Percentiles rank a stretch among this genome's conserved stretches.
These are phyloP conservation scores for Solanum tarapatanum DNA, from an alignment of 257 asterid species.

Conservation along the genomic window DNA sequence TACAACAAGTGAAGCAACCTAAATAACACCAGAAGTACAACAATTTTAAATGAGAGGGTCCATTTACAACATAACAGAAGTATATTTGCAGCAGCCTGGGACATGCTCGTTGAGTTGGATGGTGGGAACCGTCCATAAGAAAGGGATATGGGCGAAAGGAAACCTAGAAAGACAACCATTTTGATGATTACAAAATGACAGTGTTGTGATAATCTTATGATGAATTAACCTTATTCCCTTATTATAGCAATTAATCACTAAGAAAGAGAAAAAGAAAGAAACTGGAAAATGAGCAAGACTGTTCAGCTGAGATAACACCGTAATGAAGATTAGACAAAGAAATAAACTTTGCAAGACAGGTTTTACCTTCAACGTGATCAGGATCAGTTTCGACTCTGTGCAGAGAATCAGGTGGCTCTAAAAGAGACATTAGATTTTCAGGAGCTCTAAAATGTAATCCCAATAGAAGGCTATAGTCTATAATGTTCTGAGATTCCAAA, in stretches of 20 bases:
- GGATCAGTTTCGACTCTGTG: constrained; percentile 22
- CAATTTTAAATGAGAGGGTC: not conserved
- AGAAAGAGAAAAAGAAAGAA: not conserved
- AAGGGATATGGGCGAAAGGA: not conserved
- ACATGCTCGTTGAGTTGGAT: not conserved
- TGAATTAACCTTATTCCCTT: not conserved
- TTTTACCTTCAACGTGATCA: constrained; percentile 39
- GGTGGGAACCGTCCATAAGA: not conserved
- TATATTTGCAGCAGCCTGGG: not conserved
- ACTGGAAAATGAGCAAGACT: not conserved
- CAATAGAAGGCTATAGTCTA: constrained; percentile 88
- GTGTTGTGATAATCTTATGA: not conserved
- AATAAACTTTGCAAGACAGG: not conserved
- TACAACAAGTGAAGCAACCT: not conserved
- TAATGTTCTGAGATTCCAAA: constrained; percentile 75
- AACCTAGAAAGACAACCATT: not conserved
- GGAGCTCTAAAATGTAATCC: constrained; percentile 97
- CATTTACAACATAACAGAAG: not conserved
- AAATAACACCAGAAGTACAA: not conserved
- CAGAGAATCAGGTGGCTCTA: constrained; percentile 51
- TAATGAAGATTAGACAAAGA: not conserved
- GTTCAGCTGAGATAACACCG: not conserved
- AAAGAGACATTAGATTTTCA: constrained; percentile 57
- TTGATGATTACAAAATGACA: not conserved
- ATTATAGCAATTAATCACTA: not conserved